Evolutionary conservation across 192 early-diverging fungal genomes (phyloP), one percentile per base, ranked within the genome.

Genomic region (Entomortierella beljakovae): DNA sequence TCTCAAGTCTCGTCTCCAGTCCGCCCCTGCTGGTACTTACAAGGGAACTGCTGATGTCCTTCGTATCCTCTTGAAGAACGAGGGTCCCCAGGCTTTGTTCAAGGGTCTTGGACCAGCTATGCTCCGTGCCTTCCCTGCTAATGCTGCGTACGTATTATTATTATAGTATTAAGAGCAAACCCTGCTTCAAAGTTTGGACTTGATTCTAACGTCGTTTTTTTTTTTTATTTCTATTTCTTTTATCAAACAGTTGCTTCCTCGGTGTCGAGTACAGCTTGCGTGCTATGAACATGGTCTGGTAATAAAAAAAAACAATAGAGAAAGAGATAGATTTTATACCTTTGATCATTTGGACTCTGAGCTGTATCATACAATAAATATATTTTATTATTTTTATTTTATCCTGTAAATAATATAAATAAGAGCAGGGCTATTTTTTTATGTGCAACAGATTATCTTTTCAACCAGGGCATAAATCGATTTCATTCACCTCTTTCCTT

Each of bases 51-150:
- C 87, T 64, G 80, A 86, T 82, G 88, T 84, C 42, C 81, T 86
- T 29, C 82, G 74, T 48, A 84, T 93, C 57, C 91, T 91, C 46
- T 64, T 95, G 20, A 85, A 83, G 49, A 62, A 55, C 29, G 94
- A 95, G 70, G 94, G 95, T 49, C 88, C 92, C 20, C 48, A 66
- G 26, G 94, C 94, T 28, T 80, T 96, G 33, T 95, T 96, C 87
- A 94, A 93, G 84, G 95, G 95, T 72, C 76, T 95, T 11, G 92
- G 92, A 20, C 93, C 95, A 34, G 93, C 94, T n/a, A 89, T 95
- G 85, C 79, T 96, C 33, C 86, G 95, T 60, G 93, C 95, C 25
- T 95, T 95, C 90, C 94, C 94, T 26, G 91, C 94, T 33, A 91
- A 89, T 48, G 93, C 92, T 53, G 92, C 92, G 28, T 88, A 89